Percentiles rank a stretch among this genome's conserved stretches.
phyloP scores from a whole-genome alignment of 768 basidiomycete genomes.

The Astraeus odoratus region DNA sequence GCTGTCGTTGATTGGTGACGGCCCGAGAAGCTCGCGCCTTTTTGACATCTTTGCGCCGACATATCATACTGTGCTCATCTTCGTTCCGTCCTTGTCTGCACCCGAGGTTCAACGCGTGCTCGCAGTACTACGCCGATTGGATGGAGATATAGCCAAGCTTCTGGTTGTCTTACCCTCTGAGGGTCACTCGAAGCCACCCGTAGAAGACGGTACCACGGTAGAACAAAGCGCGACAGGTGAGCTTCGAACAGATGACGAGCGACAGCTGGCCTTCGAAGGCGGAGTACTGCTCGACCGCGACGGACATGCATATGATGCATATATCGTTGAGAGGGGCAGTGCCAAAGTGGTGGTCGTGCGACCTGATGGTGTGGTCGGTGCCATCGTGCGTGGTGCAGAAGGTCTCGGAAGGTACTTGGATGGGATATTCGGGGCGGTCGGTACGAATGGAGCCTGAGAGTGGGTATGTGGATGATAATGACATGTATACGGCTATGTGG shows the following conservation, averaged over 20 bases:
- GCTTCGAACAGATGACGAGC: too few relatives aligned
- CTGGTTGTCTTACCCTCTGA: neutral
- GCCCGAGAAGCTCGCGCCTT: neutral
- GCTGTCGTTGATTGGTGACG: too few relatives aligned
- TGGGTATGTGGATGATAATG: neutral
- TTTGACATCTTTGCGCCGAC: neutral
- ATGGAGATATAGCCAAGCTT: neutral
- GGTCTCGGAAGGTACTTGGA: neutral
- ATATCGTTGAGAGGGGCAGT: neutral
- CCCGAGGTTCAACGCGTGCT: neutral
- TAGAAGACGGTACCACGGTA: neutral
- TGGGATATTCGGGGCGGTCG: conserved; percentile 12
- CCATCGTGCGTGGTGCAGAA: conserved; percentile 20
- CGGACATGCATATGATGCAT: neutral
- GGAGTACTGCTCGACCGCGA: neutral
- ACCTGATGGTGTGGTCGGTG: conserved; percentile 38
- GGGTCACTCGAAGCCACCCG: neutral
- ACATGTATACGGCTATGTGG: too few relatives aligned
- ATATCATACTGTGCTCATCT: conserved; percentile 37
- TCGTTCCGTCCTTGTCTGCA: conserved; percentile 14
- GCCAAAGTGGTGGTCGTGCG: conserved; percentile 24
- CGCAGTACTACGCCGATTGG: neutral
- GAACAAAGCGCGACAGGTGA: too few relatives aligned
- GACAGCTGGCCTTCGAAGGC: neutral
- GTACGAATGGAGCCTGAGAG: too few relatives aligned